phyloP scores from a whole-genome alignment of 768 basidiomycete genomes.

The Cystobasidiopsis lactophilus region DNA sequence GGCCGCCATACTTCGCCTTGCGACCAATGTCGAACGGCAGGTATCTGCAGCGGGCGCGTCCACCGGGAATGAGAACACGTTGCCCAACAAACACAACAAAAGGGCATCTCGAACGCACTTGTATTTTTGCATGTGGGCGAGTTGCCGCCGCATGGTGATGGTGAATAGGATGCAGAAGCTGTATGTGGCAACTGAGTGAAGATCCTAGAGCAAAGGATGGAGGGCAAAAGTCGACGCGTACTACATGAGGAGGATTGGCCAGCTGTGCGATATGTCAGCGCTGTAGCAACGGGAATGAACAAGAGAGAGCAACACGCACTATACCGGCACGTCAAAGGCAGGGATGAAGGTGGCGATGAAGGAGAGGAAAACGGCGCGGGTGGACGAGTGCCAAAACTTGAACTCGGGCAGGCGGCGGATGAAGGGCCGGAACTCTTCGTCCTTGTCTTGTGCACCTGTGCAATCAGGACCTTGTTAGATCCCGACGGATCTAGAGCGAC shows the following conservation, averaged over 20 bases:
- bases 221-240: no score
- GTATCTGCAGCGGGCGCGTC: background rate
- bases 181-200: no score
- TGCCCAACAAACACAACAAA: no score
- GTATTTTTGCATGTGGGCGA: slow-evolving; percentile 99
- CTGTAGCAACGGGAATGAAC: background rate
- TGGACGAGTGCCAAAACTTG: slow-evolving; percentile 89
- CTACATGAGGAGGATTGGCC: slow-evolving; percentile 93
- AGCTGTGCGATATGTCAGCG: slow-evolving; percentile 94
- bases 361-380: slow-evolving; percentile 65
- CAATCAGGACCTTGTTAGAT: no score
- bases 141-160: slow-evolving; percentile 79
- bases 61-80: background rate
- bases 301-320: slow-evolving; percentile 52
- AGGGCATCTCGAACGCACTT: slow-evolving; percentile 65
- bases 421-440: slow-evolving; percentile 95
- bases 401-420: slow-evolving; percentile 86
- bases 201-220: no score
- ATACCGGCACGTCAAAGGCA: slow-evolving; percentile 84
- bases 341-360: slow-evolving; percentile 59
- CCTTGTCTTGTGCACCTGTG: slow-evolving; percentile 34
- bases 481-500: no score
- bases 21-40: slow-evolving; percentile 78
- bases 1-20: slow-evolving; percentile 46
- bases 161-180: slow-evolving; percentile 76